Evolutionary conservation across 148 eudicot genomes (phyloP).

Genomic region (Polygonum aviculare): DNA sequence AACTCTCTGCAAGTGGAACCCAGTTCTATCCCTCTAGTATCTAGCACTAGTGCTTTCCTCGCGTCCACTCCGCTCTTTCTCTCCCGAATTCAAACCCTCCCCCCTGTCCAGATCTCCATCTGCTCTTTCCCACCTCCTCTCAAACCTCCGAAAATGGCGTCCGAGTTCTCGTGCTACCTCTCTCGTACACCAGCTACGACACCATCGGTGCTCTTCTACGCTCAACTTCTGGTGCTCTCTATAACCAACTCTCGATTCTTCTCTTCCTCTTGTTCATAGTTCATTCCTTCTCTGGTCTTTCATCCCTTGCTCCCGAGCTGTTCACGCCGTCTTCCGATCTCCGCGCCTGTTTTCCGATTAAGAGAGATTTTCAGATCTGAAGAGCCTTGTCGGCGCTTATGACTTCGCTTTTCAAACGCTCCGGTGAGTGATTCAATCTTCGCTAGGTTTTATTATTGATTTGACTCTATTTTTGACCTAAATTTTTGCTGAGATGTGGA

Average conservation of each 20-base stretch:
- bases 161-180: conserved; percentile 10
- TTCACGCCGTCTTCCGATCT: neutral
- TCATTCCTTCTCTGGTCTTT: neutral
- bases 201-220: neutral
- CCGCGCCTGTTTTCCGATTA: neutral
- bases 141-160: conserved; percentile 18
- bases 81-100: neutral
- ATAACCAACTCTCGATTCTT: conserved; percentile 2
- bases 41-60: neutral
- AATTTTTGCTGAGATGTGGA: neutral
- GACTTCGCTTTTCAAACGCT: neutral
- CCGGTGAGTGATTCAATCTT: neutral
- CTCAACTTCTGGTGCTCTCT: neutral
- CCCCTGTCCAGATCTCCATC: neutral
- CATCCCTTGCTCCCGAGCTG: conserved; percentile 1
- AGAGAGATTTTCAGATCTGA: neutral
- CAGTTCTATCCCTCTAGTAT: no score
- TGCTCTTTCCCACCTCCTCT: neutral
- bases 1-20: neutral
- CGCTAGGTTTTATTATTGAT: neutral
- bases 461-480: neutral
- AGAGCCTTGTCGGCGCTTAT: conserved; percentile 3
- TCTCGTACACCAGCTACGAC: neutral
- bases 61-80: neutral
- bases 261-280: neutral